These are phyloP conservation scores for Hemerocallis citrina DNA, from an alignment of 106 monocot genomes.

Conservation along the genomic window DNA sequence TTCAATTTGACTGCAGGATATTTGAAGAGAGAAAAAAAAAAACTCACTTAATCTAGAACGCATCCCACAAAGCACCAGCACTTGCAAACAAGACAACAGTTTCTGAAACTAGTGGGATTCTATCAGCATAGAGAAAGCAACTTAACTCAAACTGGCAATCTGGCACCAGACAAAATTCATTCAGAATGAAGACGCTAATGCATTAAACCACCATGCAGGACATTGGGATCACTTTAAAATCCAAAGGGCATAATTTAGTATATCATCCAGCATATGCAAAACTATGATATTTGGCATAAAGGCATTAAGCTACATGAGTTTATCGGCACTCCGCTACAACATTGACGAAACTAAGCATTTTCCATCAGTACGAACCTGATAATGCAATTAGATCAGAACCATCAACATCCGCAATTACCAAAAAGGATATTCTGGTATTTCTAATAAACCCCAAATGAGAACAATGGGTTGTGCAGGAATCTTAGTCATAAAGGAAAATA, in stretches of 20 bases:
- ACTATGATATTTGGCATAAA: neutral
- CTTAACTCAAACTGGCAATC: neutral
- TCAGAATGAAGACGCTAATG: neutral
- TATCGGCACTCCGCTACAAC: neutral
- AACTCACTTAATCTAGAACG: slow-evolving; percentile 26
- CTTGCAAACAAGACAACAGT: neutral
- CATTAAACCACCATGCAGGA: neutral
- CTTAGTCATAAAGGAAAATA: too few relatives aligned
- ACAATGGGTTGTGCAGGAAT: too few relatives aligned
- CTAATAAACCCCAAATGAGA: too few relatives aligned
- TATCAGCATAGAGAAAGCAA: neutral
- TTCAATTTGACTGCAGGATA: slow-evolving; percentile 57
- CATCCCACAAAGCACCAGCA: slow-evolving; percentile 26
- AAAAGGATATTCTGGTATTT: too few relatives aligned
- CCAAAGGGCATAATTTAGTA: too few relatives aligned
- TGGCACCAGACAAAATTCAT: neutral
- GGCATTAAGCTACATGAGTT: neutral
- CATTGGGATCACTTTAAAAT: neutral
- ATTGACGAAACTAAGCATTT: neutral
- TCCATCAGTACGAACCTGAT: neutral
- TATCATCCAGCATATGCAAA: slow-evolving; percentile 1
- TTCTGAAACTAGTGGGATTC: slow-evolving; percentile 13
- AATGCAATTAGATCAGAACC: neutral
- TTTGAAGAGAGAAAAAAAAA: slow-evolving; percentile 35
- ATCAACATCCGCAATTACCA: too few relatives aligned